Conservation (phyloP, 352 stramenopile species). For the Elongisporangium senticosum region DNA sequence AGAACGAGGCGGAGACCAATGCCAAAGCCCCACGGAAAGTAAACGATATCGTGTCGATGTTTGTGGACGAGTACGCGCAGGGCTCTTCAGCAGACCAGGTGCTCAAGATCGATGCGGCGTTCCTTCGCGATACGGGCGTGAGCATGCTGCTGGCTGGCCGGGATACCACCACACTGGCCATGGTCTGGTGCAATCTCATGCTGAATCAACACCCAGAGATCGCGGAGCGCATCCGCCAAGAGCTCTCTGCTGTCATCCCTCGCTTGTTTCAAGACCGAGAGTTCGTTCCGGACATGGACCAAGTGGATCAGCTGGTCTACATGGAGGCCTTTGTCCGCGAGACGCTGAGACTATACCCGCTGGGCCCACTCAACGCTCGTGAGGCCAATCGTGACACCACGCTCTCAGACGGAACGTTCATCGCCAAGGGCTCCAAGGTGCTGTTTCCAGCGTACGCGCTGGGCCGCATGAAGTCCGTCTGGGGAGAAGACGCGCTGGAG, state of each 20-base stretch:
- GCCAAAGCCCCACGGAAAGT: neutral
- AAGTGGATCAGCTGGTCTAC: conserved; percentile 36
- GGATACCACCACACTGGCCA: conserved; percentile 65
- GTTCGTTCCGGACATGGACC: conserved; percentile 15
- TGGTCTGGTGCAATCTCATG: conserved; percentile 77
- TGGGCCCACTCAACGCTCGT: conserved; percentile 12
- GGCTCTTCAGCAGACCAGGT: conserved; percentile 11
- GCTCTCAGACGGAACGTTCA: conserved; percentile 49
- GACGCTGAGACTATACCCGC: conserved; percentile 36
- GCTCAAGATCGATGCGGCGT: conserved; percentile 10
- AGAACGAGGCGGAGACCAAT: neutral
- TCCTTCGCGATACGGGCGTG: conserved; percentile 64
- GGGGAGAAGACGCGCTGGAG: conserved; percentile 22
- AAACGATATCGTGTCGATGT: conserved; percentile 42
- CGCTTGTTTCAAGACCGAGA: conserved; percentile 6
- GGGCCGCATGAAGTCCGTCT: conserved; percentile 33
- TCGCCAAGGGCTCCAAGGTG: conserved; percentile 40
- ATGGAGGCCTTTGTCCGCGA: conserved; percentile 41
- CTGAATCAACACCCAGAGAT: conserved; percentile 54
- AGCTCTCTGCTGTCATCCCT: conserved; percentile 48
- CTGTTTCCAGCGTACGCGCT: conserved; percentile 55
- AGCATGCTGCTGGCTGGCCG: conserved; percentile 75
- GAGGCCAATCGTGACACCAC: conserved; percentile 46
- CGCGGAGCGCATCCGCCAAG: conserved; percentile 17
- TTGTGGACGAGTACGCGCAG: conserved; percentile 17